Evolutionary conservation across 2,329 filamentous ascomycete species (phyloP).

Genomic region (Apiospora malaysiana): DNA sequence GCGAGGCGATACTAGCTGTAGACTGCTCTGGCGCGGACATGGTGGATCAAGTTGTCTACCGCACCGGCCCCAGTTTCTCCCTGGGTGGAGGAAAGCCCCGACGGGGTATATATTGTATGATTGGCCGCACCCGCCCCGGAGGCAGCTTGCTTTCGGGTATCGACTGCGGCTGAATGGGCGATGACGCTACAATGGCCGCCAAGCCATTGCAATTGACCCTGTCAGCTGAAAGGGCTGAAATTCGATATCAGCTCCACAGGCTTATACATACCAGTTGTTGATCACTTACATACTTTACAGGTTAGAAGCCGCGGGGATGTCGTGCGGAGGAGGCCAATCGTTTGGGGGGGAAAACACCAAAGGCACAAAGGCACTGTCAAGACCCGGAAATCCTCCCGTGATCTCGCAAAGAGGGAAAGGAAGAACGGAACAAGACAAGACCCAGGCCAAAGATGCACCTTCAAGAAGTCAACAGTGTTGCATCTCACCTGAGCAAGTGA

Average conservation of each 20-base stretch:
- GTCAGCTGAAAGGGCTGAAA: constrained; percentile 4
- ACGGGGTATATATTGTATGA: constrained; percentile 16
- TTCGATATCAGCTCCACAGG: background rate
- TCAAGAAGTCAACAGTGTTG: background rate
- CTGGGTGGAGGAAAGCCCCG: constrained; percentile 9
- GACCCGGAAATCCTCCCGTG: background rate
- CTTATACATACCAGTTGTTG: background rate
- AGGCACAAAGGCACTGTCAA: too few relatives aligned
- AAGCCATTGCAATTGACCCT: background rate
- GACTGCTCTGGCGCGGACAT: constrained; percentile 12
- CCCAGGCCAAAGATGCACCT: background rate
- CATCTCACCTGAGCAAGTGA: background rate
- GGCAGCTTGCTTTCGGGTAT: background rate
- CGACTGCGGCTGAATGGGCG: background rate
- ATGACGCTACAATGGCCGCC: constrained; percentile 12
- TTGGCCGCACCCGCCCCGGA: background rate
- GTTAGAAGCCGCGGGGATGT: background rate
- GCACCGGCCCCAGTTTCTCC: background rate
- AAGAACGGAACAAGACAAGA: background rate
- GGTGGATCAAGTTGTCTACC: constrained; percentile 13
- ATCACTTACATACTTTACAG: background rate
- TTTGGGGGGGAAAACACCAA: too few relatives aligned
- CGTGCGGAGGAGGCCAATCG: background rate
- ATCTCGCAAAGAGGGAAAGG: background rate
- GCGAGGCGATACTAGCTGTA: background rate